phyloP scores from a whole-genome alignment of 2,329 filamentous ascomycete species.

The Aspergillus sp. region DNA sequence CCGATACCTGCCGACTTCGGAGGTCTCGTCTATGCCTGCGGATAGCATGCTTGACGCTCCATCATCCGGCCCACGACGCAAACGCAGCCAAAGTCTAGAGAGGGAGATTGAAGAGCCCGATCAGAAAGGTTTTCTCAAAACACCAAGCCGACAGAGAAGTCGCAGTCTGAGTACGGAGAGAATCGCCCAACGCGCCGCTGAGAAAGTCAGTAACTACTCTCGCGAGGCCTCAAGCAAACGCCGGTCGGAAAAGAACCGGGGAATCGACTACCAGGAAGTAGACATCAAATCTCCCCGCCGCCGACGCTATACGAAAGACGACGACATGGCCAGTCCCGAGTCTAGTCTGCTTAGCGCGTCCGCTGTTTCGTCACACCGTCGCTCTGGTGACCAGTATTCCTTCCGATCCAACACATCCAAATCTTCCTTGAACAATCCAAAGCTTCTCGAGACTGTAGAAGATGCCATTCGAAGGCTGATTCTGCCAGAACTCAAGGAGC shows the following conservation, averaged over 20 bases:
- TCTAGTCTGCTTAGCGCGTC: constrained; percentile 65
- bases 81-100: constrained; percentile 57
- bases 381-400: constrained; percentile 62
- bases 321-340: constrained; percentile 61
- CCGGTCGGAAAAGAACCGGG: constrained; percentile 49
- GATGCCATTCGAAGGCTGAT: constrained; percentile 90
- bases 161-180: constrained; percentile 69
- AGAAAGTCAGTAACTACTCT: constrained; percentile 64
- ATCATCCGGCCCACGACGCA: constrained; percentile 51
- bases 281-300: constrained; percentile 52
- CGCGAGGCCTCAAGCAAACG: constrained; percentile 50
- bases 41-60: constrained; percentile 69
- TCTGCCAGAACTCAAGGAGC: constrained; percentile 84
- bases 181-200: constrained; percentile 70
- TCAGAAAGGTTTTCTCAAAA: constrained; percentile 58
- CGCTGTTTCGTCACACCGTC: constrained; percentile 57
- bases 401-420: constrained; percentile 63
- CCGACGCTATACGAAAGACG: constrained; percentile 56
- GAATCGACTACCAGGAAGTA: constrained; percentile 50
- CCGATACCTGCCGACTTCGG: constrained; percentile 73
- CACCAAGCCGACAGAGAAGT: constrained; percentile 62
- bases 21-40: constrained; percentile 82
- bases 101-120: constrained; percentile 38
- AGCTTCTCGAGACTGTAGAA: constrained; percentile 86
- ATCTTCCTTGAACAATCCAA: constrained; percentile 89